Evolutionary conservation across 106 monocot species (phyloP), one percentile per base, ranked within the genome.

Genomic region (Dendrobium chrysotoxum): DNA sequence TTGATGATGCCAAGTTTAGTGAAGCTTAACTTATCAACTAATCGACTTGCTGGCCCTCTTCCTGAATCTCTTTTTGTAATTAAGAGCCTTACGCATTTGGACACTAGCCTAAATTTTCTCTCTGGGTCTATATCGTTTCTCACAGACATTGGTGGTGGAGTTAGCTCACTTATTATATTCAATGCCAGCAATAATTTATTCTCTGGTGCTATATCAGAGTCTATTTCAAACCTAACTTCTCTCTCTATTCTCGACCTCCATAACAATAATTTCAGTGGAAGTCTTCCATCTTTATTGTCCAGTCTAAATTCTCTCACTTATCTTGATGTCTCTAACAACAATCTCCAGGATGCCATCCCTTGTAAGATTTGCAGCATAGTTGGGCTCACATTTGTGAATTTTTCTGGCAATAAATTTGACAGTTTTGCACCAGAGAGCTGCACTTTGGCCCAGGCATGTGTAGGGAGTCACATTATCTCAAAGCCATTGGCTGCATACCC

Each of bases 161-260:
- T 75, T 61, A 92, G 83, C 66, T 88, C 94, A 17, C 89, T 97
- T 50, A 78, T 97, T 2, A 79, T 85, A 53, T 81, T 97, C 66
- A 97, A 97, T 81, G 94, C 85, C 20, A 97, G 97, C 79, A 92
- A 92, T 53, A 97, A 97, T 83, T 78, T 82, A 41, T 89, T 97
- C 82, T 86, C 89, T 11, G 91, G 97, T 64, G 53, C 70, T 50
- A 79, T 97, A 28, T 39, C 64, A 5, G 82, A 82, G 10, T 81
- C 80, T n/a, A 25, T 96, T 41, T 96, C 89, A 0, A 94, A 92
- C 53, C 86, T 97, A 42, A 90, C 97, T 28, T 91, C 94, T 3
- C 76, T 97, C 64, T 46, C 94, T 40, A 77, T 89, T 80, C 90
- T 97, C 70, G 97, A 97, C 74, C 90, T 97, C 82, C 94, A 94